Conservation (phyloP, 192 early-diverging fungal species). For the Podila epicladia region DNA sequence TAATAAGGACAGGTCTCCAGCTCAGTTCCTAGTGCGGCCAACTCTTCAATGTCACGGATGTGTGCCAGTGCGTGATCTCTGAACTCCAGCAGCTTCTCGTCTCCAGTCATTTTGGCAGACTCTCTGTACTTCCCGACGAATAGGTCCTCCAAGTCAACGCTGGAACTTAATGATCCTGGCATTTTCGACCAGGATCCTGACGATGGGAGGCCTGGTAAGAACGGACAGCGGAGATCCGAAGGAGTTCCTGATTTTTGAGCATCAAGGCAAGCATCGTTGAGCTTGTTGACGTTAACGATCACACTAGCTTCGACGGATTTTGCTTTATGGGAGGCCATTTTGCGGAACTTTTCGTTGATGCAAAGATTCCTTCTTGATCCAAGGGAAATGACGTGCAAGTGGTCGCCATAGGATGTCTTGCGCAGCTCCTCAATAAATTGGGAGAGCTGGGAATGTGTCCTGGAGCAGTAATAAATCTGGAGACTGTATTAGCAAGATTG, state of each 20-base stretch:
- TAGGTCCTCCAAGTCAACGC: too few species aligned
- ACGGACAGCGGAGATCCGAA: slow-evolving; percentile 25
- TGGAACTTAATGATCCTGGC: too few species aligned
- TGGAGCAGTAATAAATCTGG: slow-evolving; percentile 74
- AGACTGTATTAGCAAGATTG: background rate
- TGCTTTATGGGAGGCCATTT: slow-evolving; percentile 8
- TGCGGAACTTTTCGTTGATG: slow-evolving; percentile 67
- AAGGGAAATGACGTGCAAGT: slow-evolving; percentile 71
- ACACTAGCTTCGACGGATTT: slow-evolving; percentile 16
- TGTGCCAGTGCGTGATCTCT: slow-evolving; percentile 56
- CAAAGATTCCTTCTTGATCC: slow-evolving; percentile 88
- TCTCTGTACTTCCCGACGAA: background rate
- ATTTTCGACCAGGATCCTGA: background rate
- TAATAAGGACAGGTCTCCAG: slow-evolving; percentile 85
- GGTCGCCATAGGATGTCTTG: slow-evolving; percentile 76
- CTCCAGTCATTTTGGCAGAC: slow-evolving; percentile 30
- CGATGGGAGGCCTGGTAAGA: slow-evolving; percentile 13
- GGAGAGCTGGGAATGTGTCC: slow-evolving; percentile 91
- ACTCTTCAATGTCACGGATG: slow-evolving; percentile 88
- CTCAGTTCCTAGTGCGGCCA: slow-evolving; percentile 70
- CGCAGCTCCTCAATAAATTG: slow-evolving; percentile 89
- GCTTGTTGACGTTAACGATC: slow-evolving; percentile 68
- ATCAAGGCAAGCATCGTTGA: slow-evolving; percentile 83
- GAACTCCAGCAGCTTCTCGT: slow-evolving; percentile 65
- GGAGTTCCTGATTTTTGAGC: slow-evolving; percentile 71